Conservation (phyloP, 2,329 filamentous ascomycete genomes). For the Diaporthe velutina region DNA sequence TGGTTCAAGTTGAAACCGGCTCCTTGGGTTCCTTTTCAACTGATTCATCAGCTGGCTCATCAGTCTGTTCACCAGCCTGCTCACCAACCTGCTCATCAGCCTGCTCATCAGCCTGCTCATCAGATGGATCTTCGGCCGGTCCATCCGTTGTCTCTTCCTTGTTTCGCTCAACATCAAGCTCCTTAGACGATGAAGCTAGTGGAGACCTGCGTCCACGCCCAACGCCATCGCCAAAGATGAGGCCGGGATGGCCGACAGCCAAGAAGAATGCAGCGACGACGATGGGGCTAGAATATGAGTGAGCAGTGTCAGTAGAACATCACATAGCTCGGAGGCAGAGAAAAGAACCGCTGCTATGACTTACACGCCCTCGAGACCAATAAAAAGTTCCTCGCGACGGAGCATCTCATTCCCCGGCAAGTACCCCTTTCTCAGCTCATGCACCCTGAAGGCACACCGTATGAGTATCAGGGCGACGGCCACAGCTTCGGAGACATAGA, state of each 20-base stretch:
- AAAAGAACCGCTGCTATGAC: not conserved
- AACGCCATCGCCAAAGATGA: constrained; percentile 21
- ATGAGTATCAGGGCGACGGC: constrained; percentile 72
- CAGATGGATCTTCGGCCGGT: not conserved
- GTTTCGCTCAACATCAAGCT: constrained; percentile 1
- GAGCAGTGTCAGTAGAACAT: not conserved
- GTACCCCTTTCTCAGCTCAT: constrained; percentile 75
- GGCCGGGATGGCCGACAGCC: constrained; percentile 36
- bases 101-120: not conserved
- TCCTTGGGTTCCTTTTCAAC: not conserved
- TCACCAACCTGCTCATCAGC: not conserved
- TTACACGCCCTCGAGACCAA: constrained; percentile 38
- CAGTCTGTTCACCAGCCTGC: not conserved
- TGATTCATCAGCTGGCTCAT: no score
- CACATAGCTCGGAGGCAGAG: not conserved
- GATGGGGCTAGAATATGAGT: constrained; percentile 13
- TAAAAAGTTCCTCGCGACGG: constrained; percentile 39
- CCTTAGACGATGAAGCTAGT: not conserved
- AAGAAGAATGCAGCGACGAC: constrained; percentile 29
- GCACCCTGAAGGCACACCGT: constrained; percentile 73
- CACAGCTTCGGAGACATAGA: constrained; percentile 63
- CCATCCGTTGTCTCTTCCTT: not conserved
- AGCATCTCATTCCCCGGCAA: constrained; percentile 62
- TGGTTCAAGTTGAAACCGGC: not conserved
- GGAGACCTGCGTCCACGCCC: not conserved